phyloP scores from a whole-genome alignment of 306 rosid genomes.

The Quercus agrifolia region DNA sequence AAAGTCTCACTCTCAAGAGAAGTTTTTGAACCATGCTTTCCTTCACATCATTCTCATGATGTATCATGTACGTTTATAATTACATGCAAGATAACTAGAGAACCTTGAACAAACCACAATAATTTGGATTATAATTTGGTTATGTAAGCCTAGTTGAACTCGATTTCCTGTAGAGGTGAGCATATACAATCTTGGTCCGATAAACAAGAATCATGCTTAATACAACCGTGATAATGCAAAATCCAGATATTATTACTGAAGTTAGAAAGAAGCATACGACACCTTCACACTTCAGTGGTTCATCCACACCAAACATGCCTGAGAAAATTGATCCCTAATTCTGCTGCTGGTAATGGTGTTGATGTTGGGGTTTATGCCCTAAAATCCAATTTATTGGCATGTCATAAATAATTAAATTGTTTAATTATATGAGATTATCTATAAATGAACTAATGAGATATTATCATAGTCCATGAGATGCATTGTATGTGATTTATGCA shows the following conservation, averaged over 20 bases:
- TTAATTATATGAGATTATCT: no score
- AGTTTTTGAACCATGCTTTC: not conserved
- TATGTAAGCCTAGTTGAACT: constrained; percentile 20
- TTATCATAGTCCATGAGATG: no score
- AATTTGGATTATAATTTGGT: not conserved
- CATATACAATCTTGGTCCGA: constrained; percentile 71
- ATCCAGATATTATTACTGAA: constrained; percentile 59
- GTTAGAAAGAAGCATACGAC: constrained; percentile 74
- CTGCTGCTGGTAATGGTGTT: constrained; percentile 11
- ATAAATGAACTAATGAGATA: no score
- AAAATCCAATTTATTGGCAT: no score
- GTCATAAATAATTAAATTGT: no score
- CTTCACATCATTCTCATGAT: not conserved
- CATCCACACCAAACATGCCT: constrained; percentile 18
- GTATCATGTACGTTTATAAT: not conserved
- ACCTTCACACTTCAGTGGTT: constrained; percentile 63
- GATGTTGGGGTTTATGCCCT: not conserved
- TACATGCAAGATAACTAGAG: not conserved
- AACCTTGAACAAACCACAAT: constrained; percentile 4
- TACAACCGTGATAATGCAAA: constrained; percentile 56
- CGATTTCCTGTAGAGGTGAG: constrained; percentile 65
- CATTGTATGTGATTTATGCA: no score
- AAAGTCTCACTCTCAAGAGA: constrained; percentile 6
- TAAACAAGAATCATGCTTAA: constrained; percentile 70
- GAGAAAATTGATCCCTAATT: constrained; percentile 40